Evolutionary conservation across 345 rosid species (phyloP), one percentile per base, ranked within the genome.

Genomic region (Punica granatum): DNA sequence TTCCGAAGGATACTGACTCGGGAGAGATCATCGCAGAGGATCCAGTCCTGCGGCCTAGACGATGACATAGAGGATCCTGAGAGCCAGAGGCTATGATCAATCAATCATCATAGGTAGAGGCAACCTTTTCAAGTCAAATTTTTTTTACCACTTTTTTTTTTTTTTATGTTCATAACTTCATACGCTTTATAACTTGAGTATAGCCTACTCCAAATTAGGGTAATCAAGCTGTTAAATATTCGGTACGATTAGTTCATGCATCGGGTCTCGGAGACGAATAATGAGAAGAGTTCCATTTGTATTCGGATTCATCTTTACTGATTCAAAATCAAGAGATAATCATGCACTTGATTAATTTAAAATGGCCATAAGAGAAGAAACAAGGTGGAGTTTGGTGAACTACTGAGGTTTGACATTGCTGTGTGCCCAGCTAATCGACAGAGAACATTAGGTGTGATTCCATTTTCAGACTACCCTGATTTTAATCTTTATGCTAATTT

Each of bases 11-110:
- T 85, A 26, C 69, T 82, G 11, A 74, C 49, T 14, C 61, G 80
- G 44, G 84, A 85, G 16, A 79, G 80, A 78, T 82, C 84, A 15
- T 81, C 78, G 7, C 79, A 73, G 49, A 75, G 80, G 72, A 67
- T 73, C 60, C 81, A 71, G 46, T 69, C 75, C 16, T 61, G 74
- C 8, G 68, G 63, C 32, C 77, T 37, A 14, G 43, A 76, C 31
- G 80, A 77, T 61, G 76, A 65, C 71, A 67, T 49, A 7, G 66
- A 68, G 23, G 88, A 89, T 76, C 28, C 75, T 39, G 89, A 81
- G 74, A 78, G 86, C 34, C 84, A 80, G 73, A 76, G 84, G 43
- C 83, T 4, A 62, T 49, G 30, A 70, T 56, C 49, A 25, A 64
- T 49, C 66, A 32, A 34, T 32, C 18, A 39, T 62, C 64, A 60